Percentiles rank a stretch among this genome's conserved stretches.
phyloP scores from a whole-genome alignment of 1,284 basidiomycete genomes.

The Trametes polyzona region DNA sequence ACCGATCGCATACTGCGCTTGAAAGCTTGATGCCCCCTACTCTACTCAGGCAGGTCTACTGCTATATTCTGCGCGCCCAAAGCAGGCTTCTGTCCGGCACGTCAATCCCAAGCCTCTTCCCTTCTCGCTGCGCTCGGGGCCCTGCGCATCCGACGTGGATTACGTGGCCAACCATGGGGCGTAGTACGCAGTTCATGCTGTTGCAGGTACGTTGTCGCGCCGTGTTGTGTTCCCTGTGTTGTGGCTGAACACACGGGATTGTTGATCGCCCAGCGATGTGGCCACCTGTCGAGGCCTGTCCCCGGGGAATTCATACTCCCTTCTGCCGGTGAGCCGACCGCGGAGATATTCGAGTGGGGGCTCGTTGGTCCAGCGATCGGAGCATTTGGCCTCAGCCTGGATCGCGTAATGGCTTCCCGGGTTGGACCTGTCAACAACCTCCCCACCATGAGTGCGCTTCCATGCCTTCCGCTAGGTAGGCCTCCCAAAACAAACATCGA shows the following conservation, averaged over 20 bases:
- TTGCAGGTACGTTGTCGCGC: background rate
- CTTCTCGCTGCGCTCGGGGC: constrained; percentile 1
- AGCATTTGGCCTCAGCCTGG: background rate
- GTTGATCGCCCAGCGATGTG: background rate
- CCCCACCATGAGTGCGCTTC: background rate
- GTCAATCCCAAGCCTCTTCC: constrained; percentile 8
- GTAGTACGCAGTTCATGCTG: background rate
- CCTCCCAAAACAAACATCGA: background rate
- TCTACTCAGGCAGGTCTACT: constrained; percentile 3
- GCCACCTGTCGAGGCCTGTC: background rate
- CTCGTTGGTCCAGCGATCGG: constrained; percentile 10
- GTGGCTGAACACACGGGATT: background rate
- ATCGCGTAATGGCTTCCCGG: background rate
- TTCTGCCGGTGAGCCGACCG: background rate
- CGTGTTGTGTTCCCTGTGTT: background rate
- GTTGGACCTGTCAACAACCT: background rate
- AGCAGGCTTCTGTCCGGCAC: constrained; percentile 5
- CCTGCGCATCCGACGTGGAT: background rate
- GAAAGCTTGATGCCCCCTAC: constrained; percentile 1
- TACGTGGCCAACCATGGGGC: background rate
- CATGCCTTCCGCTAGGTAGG: background rate
- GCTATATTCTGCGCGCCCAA: background rate
- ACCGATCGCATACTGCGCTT: background rate
- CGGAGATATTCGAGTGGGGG: constrained; percentile 13
- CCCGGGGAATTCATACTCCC: too few relatives aligned